Percentiles rank a stretch among this genome's conserved stretches.
Evolutionary conservation across 2,329 filamentous ascomycete species (phyloP).

Genomic region (Pseudocercospora cruenta): DNA sequence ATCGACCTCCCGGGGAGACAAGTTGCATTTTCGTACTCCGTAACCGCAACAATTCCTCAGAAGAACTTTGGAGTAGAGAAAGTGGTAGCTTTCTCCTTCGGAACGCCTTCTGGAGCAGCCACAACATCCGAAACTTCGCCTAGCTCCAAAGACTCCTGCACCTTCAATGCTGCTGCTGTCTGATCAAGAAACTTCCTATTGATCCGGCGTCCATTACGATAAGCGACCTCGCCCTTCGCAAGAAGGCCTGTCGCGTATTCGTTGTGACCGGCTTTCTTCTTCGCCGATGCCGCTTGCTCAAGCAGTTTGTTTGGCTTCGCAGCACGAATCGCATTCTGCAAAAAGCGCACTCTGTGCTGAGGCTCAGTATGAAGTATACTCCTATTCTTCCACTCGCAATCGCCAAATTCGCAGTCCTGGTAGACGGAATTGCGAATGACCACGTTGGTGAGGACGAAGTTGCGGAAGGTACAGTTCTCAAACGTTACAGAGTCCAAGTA

Average conservation of each 20-base stretch:
- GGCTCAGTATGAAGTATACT: neutral
- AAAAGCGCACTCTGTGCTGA: neutral
- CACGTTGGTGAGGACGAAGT: neutral
- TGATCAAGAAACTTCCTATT: neutral
- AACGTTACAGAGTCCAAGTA: conserved; percentile 4
- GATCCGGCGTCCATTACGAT: neutral
- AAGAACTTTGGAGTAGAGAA: neutral
- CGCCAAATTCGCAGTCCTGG: neutral
- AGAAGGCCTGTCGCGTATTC: neutral
- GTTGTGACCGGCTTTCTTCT: neutral
- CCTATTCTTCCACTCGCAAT: conserved; percentile 1
- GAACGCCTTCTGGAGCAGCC: neutral
- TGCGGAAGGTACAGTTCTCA: neutral
- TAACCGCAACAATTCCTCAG: neutral
- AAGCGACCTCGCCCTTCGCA: neutral
- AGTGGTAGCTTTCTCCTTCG: neutral
- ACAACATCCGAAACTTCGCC: neutral
- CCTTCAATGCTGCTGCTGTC: neutral
- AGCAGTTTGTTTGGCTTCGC: neutral
- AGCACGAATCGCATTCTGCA: neutral
- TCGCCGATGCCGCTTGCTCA: neutral
- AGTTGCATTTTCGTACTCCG: neutral
- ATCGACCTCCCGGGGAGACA: neutral
- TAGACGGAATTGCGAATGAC: neutral
- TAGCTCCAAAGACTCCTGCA: neutral